A percentile compares a stretch with the other conserved stretches of the same genome.
Evolutionary conservation across 2,329 filamentous ascomycete genomes (phyloP).

Genomic region (Monosporascus sp.): DNA sequence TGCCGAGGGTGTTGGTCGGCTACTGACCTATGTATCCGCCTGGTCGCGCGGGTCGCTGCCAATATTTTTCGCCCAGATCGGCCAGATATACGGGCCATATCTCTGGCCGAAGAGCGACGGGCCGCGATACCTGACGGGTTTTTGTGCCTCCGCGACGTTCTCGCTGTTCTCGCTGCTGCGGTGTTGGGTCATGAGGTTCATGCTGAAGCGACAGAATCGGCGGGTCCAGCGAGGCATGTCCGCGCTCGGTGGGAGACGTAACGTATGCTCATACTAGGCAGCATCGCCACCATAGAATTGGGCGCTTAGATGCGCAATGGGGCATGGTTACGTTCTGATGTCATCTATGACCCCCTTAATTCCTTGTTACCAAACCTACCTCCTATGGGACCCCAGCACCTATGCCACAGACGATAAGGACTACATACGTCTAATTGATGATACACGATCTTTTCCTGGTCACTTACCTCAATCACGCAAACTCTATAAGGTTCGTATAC

Average conservation of each 20-base stretch:
- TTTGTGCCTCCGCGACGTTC: conserved; percentile 2
- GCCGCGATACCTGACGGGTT: conserved; percentile 2
- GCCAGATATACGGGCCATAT: conserved; percentile 4
- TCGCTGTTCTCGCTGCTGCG: conserved; percentile 1
- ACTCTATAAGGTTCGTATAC: too few relatives aligned
- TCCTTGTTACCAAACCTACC: too few relatives aligned
- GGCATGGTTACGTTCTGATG: too few relatives aligned
- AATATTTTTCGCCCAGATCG: conserved; percentile 1
- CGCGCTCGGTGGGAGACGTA: background rate
- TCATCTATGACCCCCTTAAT: too few relatives aligned
- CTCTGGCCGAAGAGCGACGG: conserved; percentile 1
- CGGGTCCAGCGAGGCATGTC: background rate
- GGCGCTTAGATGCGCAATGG: too few relatives aligned
- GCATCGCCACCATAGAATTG: too few relatives aligned
- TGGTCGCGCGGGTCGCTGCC: background rate
- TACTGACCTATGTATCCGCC: background rate
- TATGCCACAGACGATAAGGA: too few relatives aligned
- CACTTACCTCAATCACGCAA: too few relatives aligned
- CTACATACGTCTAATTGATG: too few relatives aligned
- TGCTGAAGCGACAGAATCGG: conserved; percentile 1
- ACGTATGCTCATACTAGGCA: conserved; percentile 4
- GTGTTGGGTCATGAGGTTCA: conserved; percentile 1
- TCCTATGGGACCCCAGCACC: too few relatives aligned
- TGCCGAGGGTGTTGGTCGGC: background rate
- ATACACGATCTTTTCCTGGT: too few relatives aligned